These are phyloP conservation scores for Scenedesmus sp. DNA, from an alignment of 163 green algal genomes.

Conservation along the genomic window DNA sequence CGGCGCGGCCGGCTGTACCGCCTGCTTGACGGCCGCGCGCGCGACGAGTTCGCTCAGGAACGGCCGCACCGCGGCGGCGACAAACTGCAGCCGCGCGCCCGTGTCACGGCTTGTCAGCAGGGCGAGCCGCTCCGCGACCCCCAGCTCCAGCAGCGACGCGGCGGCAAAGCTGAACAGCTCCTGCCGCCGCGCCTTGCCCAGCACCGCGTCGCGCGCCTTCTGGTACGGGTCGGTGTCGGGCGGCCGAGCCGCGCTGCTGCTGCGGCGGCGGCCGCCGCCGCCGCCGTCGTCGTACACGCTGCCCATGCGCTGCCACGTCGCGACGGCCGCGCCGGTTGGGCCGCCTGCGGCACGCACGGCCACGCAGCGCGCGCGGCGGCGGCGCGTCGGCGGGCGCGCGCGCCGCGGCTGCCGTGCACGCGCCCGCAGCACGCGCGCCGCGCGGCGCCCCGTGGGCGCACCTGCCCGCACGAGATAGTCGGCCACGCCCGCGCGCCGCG, in stretches of 20 bases:
- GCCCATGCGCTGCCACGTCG: constrained; percentile 55
- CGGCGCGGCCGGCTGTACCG: no score
- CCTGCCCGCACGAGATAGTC: constrained; percentile 41
- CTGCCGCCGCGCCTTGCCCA: constrained; percentile 48
- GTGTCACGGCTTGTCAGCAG: constrained; percentile 52
- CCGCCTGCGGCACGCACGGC: constrained; percentile 28
- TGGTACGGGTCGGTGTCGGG: constrained; percentile 54
- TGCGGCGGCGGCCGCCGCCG: neutral
- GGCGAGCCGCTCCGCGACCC: constrained; percentile 47
- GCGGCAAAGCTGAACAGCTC: constrained; percentile 61
- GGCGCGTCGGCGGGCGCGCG: no score
- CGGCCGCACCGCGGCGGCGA: constrained; percentile 46
- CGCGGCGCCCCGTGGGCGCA: neutral
- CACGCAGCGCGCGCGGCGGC: no score
- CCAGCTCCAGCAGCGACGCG: constrained; percentile 49
- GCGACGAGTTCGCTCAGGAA: constrained; percentile 47
- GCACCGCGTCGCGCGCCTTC: constrained; percentile 43
- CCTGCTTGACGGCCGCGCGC: constrained; percentile 34
- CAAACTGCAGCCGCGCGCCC: constrained; percentile 48
- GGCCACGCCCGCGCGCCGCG: constrained; percentile 2
- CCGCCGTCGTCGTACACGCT: constrained; percentile 46
- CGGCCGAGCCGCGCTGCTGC: constrained; percentile 21
- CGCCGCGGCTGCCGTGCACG: no score
- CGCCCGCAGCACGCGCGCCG: no score
- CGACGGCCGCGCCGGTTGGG: constrained; percentile 45